Conservation (phyloP, 1,284 basidiomycete genomes). For the Cerrena zonata region DNA sequence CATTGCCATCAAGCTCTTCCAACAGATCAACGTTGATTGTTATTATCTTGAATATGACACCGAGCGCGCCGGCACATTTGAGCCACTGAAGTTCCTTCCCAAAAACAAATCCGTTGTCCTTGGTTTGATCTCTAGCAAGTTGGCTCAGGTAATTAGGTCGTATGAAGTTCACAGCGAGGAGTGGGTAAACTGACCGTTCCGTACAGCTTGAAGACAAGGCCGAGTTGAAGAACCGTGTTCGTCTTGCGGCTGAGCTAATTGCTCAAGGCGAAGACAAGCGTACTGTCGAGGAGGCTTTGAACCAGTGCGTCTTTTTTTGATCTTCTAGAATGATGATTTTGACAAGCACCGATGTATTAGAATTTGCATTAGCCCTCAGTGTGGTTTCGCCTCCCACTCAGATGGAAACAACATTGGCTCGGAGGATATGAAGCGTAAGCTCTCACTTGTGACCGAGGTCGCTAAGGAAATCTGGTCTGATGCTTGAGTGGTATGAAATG, state of each 20-base stretch:
- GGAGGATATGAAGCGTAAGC: conserved; percentile 47
- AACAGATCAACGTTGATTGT: conserved; percentile 65
- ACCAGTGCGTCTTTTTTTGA: conserved; percentile 42
- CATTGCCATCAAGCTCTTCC: conserved; percentile 73
- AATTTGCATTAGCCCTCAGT: conserved; percentile 68
- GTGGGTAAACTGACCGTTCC: background rate
- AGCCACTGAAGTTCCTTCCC: conserved; percentile 62
- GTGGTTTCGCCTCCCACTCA: conserved; percentile 68
- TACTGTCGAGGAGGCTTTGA: conserved; percentile 48
- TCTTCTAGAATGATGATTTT: background rate
- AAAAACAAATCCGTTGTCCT: conserved; percentile 64
- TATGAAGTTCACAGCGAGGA: background rate
- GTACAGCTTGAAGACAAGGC: conserved; percentile 54
- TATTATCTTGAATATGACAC: conserved; percentile 82
- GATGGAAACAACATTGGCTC: conserved; percentile 59
- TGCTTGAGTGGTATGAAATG: conserved; percentile 9
- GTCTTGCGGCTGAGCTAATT: conserved; percentile 58
- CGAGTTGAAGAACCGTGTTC: conserved; percentile 53
- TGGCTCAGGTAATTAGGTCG: conserved; percentile 38
- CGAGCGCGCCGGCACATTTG: conserved; percentile 65
- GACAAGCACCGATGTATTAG: conserved; percentile 27
- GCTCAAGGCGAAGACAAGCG: conserved; percentile 48
- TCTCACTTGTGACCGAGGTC: conserved; percentile 44
- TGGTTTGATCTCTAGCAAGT: conserved; percentile 72
- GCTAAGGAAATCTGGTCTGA: conserved; percentile 49